Conservation (phyloP, 2,329 filamentous ascomycete genomes). For the Colletotrichum sp. region DNA sequence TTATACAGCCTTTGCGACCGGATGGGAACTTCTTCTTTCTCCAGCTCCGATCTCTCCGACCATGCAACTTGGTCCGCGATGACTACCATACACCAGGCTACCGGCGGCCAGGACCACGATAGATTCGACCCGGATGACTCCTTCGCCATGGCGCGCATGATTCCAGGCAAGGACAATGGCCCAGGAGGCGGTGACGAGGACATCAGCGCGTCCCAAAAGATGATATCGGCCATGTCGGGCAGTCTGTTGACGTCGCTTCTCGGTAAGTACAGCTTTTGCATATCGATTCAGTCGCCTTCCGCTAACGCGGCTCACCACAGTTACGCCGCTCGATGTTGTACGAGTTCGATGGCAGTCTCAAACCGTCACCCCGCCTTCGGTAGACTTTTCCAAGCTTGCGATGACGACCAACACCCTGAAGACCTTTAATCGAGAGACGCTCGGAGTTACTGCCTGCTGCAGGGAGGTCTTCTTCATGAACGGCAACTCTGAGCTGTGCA, state of each 20-base stretch:
- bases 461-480: slow-evolving; percentile 97
- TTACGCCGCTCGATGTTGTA: slow-evolving; percentile 95
- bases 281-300: not conserved
- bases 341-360: slow-evolving; percentile 94
- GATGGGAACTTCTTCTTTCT: not conserved
- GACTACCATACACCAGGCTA: slow-evolving; percentile 10
- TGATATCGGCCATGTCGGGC: slow-evolving; percentile 91
- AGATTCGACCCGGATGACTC: slow-evolving; percentile 32
- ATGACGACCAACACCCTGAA: slow-evolving; percentile 63
- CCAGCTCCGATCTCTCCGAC: slow-evolving; percentile 10
- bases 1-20: not conserved
- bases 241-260: slow-evolving; percentile 89
- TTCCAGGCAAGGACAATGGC: slow-evolving; percentile 23
- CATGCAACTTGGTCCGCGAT: slow-evolving; percentile 19
- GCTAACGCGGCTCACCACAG: slow-evolving; percentile 47
- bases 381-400: slow-evolving; percentile 61
- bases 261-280: slow-evolving; percentile 57
- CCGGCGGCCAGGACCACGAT: slow-evolving; percentile 29
- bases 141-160: slow-evolving; percentile 31
- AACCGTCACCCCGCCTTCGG: slow-evolving; percentile 52
- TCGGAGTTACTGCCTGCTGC: slow-evolving; percentile 94
- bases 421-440: slow-evolving; percentile 75
- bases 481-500: slow-evolving; percentile 80
- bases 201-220: slow-evolving; percentile 86
- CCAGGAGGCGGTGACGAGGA: slow-evolving; percentile 50